phyloP scores from a whole-genome alignment of 345 rosid genomes.

The Cochlearia excelsa region DNA sequence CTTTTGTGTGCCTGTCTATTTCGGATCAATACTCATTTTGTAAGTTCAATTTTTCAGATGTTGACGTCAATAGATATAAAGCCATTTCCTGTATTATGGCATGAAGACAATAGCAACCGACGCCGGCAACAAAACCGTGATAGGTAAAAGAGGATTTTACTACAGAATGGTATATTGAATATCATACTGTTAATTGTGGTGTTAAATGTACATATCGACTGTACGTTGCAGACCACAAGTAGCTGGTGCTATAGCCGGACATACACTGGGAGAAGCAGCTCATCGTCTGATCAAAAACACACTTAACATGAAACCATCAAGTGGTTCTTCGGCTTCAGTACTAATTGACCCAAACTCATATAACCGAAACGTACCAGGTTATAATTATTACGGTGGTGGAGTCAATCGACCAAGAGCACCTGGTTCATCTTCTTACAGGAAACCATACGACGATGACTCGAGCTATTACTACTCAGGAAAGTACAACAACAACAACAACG shows the following conservation, averaged over 20 bases:
- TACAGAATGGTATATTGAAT: neutral
- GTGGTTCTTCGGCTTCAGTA: slow-evolving; percentile 53
- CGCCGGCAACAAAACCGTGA: slow-evolving; percentile 71
- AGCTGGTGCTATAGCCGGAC: slow-evolving; percentile 79
- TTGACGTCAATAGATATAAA: slow-evolving; percentile 67
- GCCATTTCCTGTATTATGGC: slow-evolving; percentile 86
- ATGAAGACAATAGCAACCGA: slow-evolving; percentile 74
- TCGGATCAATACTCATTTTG: slow-evolving; percentile 6
- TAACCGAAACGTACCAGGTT: slow-evolving; percentile 41
- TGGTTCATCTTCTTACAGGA: slow-evolving; percentile 54
- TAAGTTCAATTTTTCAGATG: slow-evolving; percentile 47
- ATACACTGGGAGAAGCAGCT: slow-evolving; percentile 82
- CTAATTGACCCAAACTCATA: slow-evolving; percentile 44
- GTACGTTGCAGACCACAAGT: slow-evolving; percentile 61
- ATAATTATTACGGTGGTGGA: slow-evolving; percentile 37
- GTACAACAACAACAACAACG: slow-evolving; percentile 36
- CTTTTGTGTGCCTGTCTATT: slow-evolving; percentile 3
- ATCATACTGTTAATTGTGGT: neutral
- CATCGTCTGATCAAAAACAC: slow-evolving; percentile 94
- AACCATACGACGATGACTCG: slow-evolving; percentile 47
- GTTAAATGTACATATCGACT: neutral
- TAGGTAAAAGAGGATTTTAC: slow-evolving; percentile 43
- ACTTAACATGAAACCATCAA: slow-evolving; percentile 65
- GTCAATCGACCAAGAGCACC: slow-evolving; percentile 49
- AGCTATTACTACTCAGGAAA: slow-evolving; percentile 44